Conservation (phyloP, 345 rosid species). For the Noccaea caerulescens region DNA sequence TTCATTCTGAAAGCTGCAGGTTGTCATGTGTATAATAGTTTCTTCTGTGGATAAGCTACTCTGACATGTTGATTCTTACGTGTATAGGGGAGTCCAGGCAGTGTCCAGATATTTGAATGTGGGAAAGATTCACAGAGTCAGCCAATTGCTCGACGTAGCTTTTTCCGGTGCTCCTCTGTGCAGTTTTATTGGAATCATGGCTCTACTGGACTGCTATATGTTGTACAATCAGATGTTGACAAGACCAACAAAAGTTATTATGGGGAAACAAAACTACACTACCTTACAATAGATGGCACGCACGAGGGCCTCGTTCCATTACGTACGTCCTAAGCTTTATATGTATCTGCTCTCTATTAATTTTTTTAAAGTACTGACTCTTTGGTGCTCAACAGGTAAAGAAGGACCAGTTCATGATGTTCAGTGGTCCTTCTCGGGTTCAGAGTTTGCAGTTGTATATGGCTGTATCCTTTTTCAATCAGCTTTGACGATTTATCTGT, state of each 20-base stretch:
- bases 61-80: constrained; percentile 27
- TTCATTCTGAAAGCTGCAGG: constrained; percentile 15
- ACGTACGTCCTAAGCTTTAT: constrained; percentile 58
- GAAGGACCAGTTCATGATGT: constrained; percentile 99
- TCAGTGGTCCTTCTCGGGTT: constrained; percentile 92
- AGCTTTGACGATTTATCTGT: constrained; percentile 9
- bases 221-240: constrained; percentile 92
- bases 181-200: constrained; percentile 85
- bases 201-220: constrained; percentile 82
- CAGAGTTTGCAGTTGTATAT: constrained; percentile 93
- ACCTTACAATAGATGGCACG: constrained; percentile 82
- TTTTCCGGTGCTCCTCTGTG: constrained; percentile 86
- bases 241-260: constrained; percentile 96
- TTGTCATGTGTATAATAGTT: background rate
- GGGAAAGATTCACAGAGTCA: constrained; percentile 67
- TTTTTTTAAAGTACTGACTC: constrained; percentile 42
- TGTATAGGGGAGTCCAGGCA: constrained; percentile 85
- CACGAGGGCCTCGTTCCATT: constrained; percentile 92
- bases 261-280: constrained; percentile 88
- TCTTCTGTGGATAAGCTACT: constrained; percentile 3
- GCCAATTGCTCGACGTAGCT: constrained; percentile 79
- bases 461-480: constrained; percentile 84
- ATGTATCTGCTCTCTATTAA: background rate
- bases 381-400: constrained; percentile 64
- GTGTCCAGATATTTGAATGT: constrained; percentile 86